A percentile compares a stretch with the other conserved stretches of the same genome.
Conservation (phyloP, 169 alveolate species). For the Plasmodium malariae region DNA sequence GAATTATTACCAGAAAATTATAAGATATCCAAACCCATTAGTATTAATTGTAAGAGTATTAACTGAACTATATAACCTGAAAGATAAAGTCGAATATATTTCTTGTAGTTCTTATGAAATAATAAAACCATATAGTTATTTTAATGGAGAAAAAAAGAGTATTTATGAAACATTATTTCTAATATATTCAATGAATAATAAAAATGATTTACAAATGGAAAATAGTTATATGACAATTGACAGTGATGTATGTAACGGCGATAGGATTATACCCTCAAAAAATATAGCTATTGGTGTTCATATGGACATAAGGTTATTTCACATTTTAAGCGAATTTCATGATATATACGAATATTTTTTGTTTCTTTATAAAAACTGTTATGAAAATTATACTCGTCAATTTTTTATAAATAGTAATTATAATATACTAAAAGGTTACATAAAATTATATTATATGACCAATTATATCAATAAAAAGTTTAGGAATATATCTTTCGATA, state of each 20-base stretch:
- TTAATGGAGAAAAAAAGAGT: slow-evolving; percentile 60
- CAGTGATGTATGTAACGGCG: not conserved
- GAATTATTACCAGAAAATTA: slow-evolving; percentile 33
- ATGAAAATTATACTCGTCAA: slow-evolving; percentile 48
- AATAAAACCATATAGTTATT: slow-evolving; percentile 37
- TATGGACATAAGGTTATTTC: slow-evolving; percentile 15
- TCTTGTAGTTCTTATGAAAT: slow-evolving; percentile 41
- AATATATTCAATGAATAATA: slow-evolving; percentile 31
- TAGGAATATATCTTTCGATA: slow-evolving; percentile 56
- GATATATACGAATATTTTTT: slow-evolving; percentile 64
- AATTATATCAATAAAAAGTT: slow-evolving; percentile 21
- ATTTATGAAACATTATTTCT: slow-evolving; percentile 61
- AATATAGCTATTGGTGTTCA: not conserved
- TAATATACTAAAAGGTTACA: slow-evolving; percentile 32
- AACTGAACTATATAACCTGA: slow-evolving; percentile 56
- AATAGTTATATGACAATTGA: not conserved
- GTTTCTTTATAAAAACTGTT: slow-evolving; percentile 22
- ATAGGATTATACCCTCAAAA: not conserved
- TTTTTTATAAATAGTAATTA: slow-evolving; percentile 48
- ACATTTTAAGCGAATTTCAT: slow-evolving; percentile 46
- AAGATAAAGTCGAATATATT: slow-evolving; percentile 39
- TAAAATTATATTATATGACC: slow-evolving; percentile 34
- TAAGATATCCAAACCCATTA: slow-evolving; percentile 51
- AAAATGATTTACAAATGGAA: not conserved
- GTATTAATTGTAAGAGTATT: slow-evolving; percentile 57